Evolutionary conservation across 2,329 filamentous ascomycete species (phyloP), one percentile per base, ranked within the genome.

Genomic region (Cordyceps fumosorosea): DNA sequence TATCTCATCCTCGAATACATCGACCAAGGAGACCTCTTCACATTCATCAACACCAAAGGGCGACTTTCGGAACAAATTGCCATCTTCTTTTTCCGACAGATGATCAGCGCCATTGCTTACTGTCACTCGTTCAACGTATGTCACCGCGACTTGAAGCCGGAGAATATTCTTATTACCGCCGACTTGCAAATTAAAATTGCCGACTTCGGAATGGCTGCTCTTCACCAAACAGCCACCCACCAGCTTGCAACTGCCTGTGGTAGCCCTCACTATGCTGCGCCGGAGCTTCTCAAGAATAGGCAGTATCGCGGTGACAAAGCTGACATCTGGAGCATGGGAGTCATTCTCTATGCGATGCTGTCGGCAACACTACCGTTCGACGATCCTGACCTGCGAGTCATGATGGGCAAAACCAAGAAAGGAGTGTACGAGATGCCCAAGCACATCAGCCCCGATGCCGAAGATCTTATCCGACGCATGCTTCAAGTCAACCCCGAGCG

Each of bases 141-240:
- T 72, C 95, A 99, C 72, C 89, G 95, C 26, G 95, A 99, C 69
- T 80, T 99, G 59, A 99, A 99, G 75, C 95, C 93, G 0, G 95
- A 99, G 76, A 99, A 99, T 69, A 97, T 99, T 52, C 81, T 99
- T 20, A 81, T 99, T 56, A 92, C 92, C 62, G 79, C 80, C 3
- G 79, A 88, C 53, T 83, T 88, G 59, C 86, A 90, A 63, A 87
- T 98, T 73, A 99, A 98, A 76, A 87, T 99, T 68, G 93, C 93
- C 57, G 95, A 99, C 74, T 99, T 99, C 74, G 93, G 95, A 48
- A 97, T 99, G 93, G 95, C 95, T 51, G 93, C 93, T 3, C 80
- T 98, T 48, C 85, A 88, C 65, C 93, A 98, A 73, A 90, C 90
- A 3, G 83, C 85, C 26, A 88, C 86, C 10, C 88, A 91, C 66